Conservation (phyloP, 1,284 basidiomycete species). For the Pseudozyma sp. region DNA sequence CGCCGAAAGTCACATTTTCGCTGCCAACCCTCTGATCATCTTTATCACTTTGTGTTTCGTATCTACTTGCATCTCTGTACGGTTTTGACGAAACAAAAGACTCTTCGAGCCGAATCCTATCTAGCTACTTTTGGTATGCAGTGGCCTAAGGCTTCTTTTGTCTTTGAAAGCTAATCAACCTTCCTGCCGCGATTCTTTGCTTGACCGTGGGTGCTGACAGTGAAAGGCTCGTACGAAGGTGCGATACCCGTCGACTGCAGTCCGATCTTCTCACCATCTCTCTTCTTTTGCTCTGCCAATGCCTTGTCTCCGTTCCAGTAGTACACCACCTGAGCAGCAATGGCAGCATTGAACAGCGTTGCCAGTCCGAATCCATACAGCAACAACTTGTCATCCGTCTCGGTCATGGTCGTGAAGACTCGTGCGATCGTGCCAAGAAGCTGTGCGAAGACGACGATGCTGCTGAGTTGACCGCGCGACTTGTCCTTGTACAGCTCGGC, state of each 20-base stretch:
- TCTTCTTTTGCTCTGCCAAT: constrained; percentile 35
- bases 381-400: constrained; percentile 66
- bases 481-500: constrained; percentile 63
- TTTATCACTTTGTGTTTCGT: neutral
- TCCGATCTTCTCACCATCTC: constrained; percentile 36
- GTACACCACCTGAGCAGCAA: constrained; percentile 62
- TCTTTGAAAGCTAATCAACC: constrained; percentile 21
- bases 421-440: constrained; percentile 64
- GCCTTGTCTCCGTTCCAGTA: constrained; percentile 64
- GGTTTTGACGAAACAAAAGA: neutral
- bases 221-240: constrained; percentile 27
- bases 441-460: constrained; percentile 67
- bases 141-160: neutral
- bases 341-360: constrained; percentile 66
- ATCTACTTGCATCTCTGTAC: neutral
- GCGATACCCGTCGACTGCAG: constrained; percentile 10
- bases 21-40: neutral
- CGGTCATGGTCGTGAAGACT: constrained; percentile 67
- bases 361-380: constrained; percentile 67
- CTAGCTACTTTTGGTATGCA: neutral
- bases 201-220: constrained; percentile 40
- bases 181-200: constrained; percentile 30
- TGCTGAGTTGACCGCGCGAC: constrained; percentile 64
- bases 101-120: neutral
- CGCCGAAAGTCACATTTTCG: neutral